Evolutionary conservation across 257 asterid genomes (phyloP).

Genomic region (Capsicum pubescens): DNA sequence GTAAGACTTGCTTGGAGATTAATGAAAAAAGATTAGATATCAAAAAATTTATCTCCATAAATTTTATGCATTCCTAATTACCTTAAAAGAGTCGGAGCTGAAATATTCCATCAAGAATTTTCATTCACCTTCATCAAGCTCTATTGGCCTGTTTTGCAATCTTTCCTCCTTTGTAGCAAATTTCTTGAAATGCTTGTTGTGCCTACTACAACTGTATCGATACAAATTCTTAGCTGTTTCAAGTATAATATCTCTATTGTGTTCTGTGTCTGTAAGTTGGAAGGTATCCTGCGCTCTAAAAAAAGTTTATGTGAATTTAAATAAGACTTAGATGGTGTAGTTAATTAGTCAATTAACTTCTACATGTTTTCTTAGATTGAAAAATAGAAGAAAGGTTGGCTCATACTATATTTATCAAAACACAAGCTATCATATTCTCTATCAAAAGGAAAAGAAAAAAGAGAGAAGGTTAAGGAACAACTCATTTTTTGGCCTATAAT

Average conservation of each 20-base stretch:
- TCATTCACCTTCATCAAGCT: background rate
- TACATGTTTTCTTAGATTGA: too few species aligned
- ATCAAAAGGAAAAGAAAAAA: too few species aligned
- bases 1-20: too few species aligned
- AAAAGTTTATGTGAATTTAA: background rate
- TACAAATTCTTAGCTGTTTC: background rate
- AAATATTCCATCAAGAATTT: background rate
- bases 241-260: background rate
- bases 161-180: background rate
- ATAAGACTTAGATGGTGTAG: background rate
- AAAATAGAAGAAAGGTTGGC: too few species aligned
- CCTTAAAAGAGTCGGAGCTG: background rate
- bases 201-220: background rate
- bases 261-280: background rate
- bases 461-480: too few species aligned
- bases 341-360: too few species aligned
- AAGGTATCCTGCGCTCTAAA: background rate
- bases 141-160: background rate
- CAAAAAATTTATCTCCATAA: too few species aligned
- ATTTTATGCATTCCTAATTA: background rate
- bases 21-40: too few species aligned
- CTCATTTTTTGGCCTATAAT: too few species aligned
- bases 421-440: too few species aligned
- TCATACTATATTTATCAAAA: too few species aligned
- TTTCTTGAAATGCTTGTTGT: background rate